These are phyloP conservation scores for Arxiozyma heterogenica DNA, from an alignment of 1,139 yeast genomes.

Conservation along the genomic window DNA sequence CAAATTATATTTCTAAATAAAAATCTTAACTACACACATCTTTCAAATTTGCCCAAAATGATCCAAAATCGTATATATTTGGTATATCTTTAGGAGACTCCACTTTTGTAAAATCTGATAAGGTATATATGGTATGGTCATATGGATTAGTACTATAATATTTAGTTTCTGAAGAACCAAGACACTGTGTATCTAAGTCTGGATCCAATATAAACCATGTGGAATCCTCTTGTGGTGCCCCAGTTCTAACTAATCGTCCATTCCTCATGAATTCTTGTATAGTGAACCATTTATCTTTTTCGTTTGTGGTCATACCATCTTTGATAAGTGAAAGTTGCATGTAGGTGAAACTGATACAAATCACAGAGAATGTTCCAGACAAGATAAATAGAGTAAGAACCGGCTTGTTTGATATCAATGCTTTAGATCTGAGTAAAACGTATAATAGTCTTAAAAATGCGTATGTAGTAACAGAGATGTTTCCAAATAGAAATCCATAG, in stretches of 20 bases:
- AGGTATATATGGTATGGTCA: slow-evolving; percentile 17
- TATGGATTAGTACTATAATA: slow-evolving; percentile 28
- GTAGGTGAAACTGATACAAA: slow-evolving; percentile 47
- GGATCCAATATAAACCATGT: slow-evolving; percentile 1
- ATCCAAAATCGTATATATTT: slow-evolving; percentile 23
- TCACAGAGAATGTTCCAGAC: slow-evolving; percentile 44
- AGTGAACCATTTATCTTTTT: slow-evolving; percentile 73
- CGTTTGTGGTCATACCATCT: slow-evolving; percentile 88
- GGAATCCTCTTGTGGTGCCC: background rate
- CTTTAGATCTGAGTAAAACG: slow-evolving; percentile 2
- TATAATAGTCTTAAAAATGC: slow-evolving; percentile 38
- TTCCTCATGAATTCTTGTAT: slow-evolving; percentile 51
- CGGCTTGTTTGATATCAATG: slow-evolving; percentile 4
- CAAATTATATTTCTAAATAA: background rate
- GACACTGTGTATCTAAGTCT: slow-evolving; percentile 4
- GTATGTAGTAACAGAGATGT: slow-evolving; percentile 44
- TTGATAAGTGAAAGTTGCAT: slow-evolving; percentile 57
- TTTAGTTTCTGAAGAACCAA: slow-evolving; percentile 12
- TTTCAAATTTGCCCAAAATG: slow-evolving; percentile 15
- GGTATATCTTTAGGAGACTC: slow-evolving; percentile 13
- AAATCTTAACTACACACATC: slow-evolving; percentile 6
- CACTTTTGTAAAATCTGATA: slow-evolving; percentile 12
- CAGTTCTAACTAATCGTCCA: slow-evolving; percentile 31
- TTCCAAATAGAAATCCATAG: slow-evolving; percentile 47
- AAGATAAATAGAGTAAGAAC: slow-evolving; percentile 30